Base-by-base conservation (phyloP, 2,329 filamentous ascomycete genomes). In the Aspergillus tanneri region DNA sequence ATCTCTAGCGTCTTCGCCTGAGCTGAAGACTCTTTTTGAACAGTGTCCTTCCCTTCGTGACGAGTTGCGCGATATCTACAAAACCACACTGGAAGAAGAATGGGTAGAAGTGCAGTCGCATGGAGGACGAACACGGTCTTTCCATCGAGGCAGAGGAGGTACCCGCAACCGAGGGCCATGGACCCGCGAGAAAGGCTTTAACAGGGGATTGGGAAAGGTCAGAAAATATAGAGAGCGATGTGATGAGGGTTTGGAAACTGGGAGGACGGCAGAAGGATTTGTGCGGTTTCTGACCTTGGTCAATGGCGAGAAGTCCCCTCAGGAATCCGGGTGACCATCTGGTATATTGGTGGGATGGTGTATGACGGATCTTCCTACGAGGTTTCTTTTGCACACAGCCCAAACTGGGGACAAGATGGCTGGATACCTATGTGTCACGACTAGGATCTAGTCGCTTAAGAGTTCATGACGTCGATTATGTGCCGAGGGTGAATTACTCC, bases 121-220 rank as follows among this genome's bases (percentile, higher is more conserved):
- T 10, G 52, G 55, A 2, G 55, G 52, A 10, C 58, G 60, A 28
- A 50, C 54, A 2, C 60, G 67, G 30, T 49, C 56, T 2, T 60
- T 59, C 42, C 62, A 61, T 35, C 57, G 62, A 41, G 58, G 65
- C 9, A 61, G 57, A 44, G 56, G 56, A 21, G 48, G 56, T 11
- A 58, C 60, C 32, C 61, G 63, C 18, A 60, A 59, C 44, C 60
- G 64, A 47, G 69, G 70, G 12, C 59, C 62, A 8, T 73, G 71
- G 70, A 72, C 68, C 5, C 55, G 63, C 9, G 71, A 72, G 52
- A 73, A 72, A 51, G 71, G 71, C 4, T 72, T 72, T 47, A 72
- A 70, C 21, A 65, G 70, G 14, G 71, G 69, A 2, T 43, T 72
- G 27, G 69, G 66, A 14, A 70, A 63, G 52, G 67, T 72, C 44